Percentiles rank a stretch among this genome's conserved stretches.
Evolutionary conservation across 2,329 filamentous ascomycete genomes (phyloP).

Genomic region (Fusarium sterilihyphosum): DNA sequence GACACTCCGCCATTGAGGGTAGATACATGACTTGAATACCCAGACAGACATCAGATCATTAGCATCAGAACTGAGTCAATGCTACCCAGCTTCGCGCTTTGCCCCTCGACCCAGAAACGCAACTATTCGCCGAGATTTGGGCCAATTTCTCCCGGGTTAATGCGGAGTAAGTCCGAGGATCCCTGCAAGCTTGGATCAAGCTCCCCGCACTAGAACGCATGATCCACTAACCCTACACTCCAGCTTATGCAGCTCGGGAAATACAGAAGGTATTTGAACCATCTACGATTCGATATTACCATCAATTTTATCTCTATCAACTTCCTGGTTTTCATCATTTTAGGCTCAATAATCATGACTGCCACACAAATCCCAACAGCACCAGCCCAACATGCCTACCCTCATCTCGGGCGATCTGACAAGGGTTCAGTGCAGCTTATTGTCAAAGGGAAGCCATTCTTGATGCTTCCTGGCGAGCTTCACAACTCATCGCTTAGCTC

Average conservation of each 20-base stretch:
- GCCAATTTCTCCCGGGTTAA: neutral
- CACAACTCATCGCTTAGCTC: constrained; percentile 51
- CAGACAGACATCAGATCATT: neutral
- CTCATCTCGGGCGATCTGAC: constrained; percentile 34
- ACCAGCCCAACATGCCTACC: neutral
- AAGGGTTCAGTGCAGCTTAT: constrained; percentile 49
- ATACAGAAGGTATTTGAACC: constrained; percentile 20
- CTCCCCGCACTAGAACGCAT: neutral
- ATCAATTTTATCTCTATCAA: neutral
- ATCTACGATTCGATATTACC: neutral
- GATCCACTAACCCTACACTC: neutral
- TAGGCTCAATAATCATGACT: constrained; percentile 10
- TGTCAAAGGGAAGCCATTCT: constrained; percentile 50
- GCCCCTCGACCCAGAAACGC: neutral
- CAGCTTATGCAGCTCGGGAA: neutral
- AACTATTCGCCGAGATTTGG: neutral
- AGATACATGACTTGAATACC: neutral
- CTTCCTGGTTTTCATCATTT: neutral
- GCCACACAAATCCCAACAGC: neutral
- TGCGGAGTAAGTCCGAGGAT: constrained; percentile 31
- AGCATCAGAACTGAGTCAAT: neutral
- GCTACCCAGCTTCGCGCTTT: too few relatives aligned
- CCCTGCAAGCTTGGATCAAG: neutral
- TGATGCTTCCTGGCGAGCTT: constrained; percentile 49
- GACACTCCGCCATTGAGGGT: constrained; percentile 1